phyloP scores from a whole-genome alignment of 352 stramenopile species.

The Phytophthora sp. region DNA sequence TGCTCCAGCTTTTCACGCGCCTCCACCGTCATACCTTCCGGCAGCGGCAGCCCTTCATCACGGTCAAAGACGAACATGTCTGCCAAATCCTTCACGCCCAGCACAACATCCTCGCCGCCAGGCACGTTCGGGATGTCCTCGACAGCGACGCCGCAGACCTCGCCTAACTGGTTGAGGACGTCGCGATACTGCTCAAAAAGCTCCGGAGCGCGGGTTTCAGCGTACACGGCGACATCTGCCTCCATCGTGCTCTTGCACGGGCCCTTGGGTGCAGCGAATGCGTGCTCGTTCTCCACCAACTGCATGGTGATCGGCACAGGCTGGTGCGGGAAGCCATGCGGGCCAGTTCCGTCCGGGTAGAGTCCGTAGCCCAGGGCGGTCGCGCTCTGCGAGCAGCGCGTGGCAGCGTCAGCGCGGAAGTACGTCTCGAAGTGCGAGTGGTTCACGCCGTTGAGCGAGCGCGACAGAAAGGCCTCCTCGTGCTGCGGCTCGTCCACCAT shows the following conservation, averaged over 20 bases:
- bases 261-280: slow-evolving; percentile 83
- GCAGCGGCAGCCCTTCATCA: slow-evolving; percentile 61
- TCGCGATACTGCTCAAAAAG: slow-evolving; percentile 62
- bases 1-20: slow-evolving; percentile 62
- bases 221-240: slow-evolving; percentile 65
- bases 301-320: slow-evolving; percentile 88
- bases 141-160: slow-evolving; percentile 68
- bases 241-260: slow-evolving; percentile 62
- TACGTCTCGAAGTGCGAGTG: slow-evolving; percentile 87
- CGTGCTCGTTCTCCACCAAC: slow-evolving; percentile 83
- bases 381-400: slow-evolving; percentile 82
- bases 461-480: slow-evolving; percentile 69
- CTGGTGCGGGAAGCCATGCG: slow-evolving; percentile 65
- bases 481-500: slow-evolving; percentile 44
- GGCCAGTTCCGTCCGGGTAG: slow-evolving; percentile 82
- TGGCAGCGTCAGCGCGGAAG: slow-evolving; percentile 82
- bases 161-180: slow-evolving; percentile 58
- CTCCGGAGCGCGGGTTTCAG: slow-evolving; percentile 53
- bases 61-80: slow-evolving; percentile 87
- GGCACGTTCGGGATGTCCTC: slow-evolving; percentile 57
- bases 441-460: slow-evolving; percentile 71
- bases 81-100: slow-evolving; percentile 83
- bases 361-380: slow-evolving; percentile 76
- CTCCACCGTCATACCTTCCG: slow-evolving; percentile 60
- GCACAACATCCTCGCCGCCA: slow-evolving; percentile 73